Base-by-base conservation (phyloP, 768 basidiomycete genomes). In the Mycena rebaudengoi region DNA sequence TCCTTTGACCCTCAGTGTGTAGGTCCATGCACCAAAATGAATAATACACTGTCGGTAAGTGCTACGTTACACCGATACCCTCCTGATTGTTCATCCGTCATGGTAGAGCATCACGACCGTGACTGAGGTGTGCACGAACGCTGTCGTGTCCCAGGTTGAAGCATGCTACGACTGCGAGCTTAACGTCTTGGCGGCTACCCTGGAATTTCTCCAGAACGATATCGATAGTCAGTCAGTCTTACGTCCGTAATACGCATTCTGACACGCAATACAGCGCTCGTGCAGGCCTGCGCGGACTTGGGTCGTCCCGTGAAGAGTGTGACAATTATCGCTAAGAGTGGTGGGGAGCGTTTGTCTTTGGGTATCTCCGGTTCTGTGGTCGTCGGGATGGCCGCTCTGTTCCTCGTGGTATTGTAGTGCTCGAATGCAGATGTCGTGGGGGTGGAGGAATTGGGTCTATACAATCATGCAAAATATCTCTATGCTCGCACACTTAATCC, bases 161-260 rank as follows among this genome's bases (percentile, higher is more conserved):
- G 6, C 57, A 2, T 60, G 64, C 52, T 55, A 48, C 28, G 64
- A 65, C 58, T 65, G 64, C 46, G 58, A 65, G 51, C 57, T 39
- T 1, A 39, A 39, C 2, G 28, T 33, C 6, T 51, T 51, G 3
- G 64, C 57, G 2, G 64, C 51, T 2, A 41, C 57, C 18, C n/a
- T 46, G 1, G 29, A 23, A 10, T 10, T 8, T 5, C 52, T 65
- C 10, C 64, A 65, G 25, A 40, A 44, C 1, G 7, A 20, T 10
- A 52, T 65, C 29, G 55, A 65, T 30, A 21, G 64, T 65, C 25
- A 5, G 57, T 14, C 35, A 7, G 7, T 11, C 18, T 30, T n/a
- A 7, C 7, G 6, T 8, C 32, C 10, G 20, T 8, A 2, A 5
- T 20, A 21, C 13, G 2, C 40, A 2, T 4, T 37, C 26, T 40